These are phyloP conservation scores for Vaccinium vitisidaea DNA, from an alignment of 148 eudicot species.

Conservation along the genomic window DNA sequence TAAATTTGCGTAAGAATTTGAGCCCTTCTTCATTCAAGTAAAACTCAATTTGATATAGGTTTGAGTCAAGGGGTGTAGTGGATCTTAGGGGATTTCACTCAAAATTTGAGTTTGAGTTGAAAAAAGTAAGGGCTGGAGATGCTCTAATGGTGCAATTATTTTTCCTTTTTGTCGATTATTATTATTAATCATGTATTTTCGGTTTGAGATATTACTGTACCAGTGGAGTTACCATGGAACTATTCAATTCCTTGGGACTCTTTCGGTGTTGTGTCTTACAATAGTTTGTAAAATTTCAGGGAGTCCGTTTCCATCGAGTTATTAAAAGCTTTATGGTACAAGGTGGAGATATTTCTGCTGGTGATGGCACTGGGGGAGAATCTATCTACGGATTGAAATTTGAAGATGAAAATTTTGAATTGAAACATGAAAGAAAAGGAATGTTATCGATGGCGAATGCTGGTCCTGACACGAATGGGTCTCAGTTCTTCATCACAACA, in stretches of 20 bases:
- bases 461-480: conserved; percentile 77
- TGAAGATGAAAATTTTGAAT: conserved; percentile 82
- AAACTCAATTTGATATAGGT: too few species aligned
- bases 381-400: conserved; percentile 86
- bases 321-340: conserved; percentile 78
- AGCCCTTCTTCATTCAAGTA: too few species aligned
- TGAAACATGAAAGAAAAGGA: conserved; percentile 91
- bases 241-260: not conserved
- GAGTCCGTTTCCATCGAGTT: conserved; percentile 68
- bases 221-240: too few species aligned
- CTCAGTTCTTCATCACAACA: conserved; percentile 91
- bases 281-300: conserved; percentile 35
- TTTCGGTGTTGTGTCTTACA: not conserved
- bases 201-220: not conserved
- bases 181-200: not conserved
- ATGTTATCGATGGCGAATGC: conserved; percentile 87
- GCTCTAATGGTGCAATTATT: not conserved
- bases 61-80: too few species aligned
- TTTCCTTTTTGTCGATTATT: not conserved
- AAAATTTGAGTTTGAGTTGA: too few species aligned
- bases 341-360: conserved; percentile 86
- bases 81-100: too few species aligned
- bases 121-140: too few species aligned
- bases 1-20: too few species aligned
- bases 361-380: conserved; percentile 93